Base-by-base conservation (phyloP, 345 rosid species). In the Eucalyptus pauciflora region DNA sequence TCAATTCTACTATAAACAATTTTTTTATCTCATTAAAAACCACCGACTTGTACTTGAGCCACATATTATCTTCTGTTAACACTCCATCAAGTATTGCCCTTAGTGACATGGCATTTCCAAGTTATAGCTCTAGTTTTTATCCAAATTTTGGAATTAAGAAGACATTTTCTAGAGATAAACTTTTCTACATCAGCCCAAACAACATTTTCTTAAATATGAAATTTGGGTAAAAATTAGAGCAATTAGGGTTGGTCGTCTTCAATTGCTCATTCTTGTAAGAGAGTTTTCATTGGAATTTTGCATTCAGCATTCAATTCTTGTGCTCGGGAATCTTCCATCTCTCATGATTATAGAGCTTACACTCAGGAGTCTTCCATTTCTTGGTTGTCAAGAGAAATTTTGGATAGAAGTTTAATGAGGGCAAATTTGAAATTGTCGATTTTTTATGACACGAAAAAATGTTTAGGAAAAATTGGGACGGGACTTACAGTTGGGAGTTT, bases 131-230 rank as follows among this genome's bases (percentile, higher is more conserved):
- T 60, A 25, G 67, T 11, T 60, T 60, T 27, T 60, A 10, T 29
- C 31, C 67, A 60, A 60, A 60, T 27, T 60, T 60, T 13, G n/a
- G 14, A 27, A 25, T 12, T 13, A 12, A 60, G 67, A 60, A 60
- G 31, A 60, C 31, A 5, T 27, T 12, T 60, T 60, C n/a, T 27
- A 1, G 16, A 1, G 67, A 60, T 27, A 27, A 12, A 5, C 12
- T 60, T 60, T 27, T 60, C 67, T 27, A 12, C 1, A 0, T 27
- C 4, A 11, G 2, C 67, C 67, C 4, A 60, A 27, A 60, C 4
- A 0, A 27, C 1, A 0, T 60, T 27, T 60, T 60, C 67, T 60
- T 60, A 27, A 4, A 27, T 27, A 1, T 60, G 15, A 27, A 60
- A 60, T 27, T 27, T 5, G 8, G n/a, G 4, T 60, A 11, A 60